Conservation (phyloP, 108 stramenopile genomes). For the Nitzschia inconspicua region DNA sequence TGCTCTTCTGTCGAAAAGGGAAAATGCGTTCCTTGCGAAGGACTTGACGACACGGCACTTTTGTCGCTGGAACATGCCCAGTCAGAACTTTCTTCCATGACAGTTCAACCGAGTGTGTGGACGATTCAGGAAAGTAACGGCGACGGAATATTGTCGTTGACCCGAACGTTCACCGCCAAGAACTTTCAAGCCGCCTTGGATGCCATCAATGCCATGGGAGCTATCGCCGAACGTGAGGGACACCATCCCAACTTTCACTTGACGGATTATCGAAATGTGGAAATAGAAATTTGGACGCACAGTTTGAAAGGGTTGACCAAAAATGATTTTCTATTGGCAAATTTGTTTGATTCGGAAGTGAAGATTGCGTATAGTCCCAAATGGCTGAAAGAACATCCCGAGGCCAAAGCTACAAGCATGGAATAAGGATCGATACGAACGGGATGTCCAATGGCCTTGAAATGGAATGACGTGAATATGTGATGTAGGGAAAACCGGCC, state of each 20-base stretch:
- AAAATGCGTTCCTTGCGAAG: slow-evolving; percentile 65
- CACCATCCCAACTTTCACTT: slow-evolving; percentile 96
- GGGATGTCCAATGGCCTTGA: no score
- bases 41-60: slow-evolving; percentile 51
- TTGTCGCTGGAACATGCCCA: slow-evolving; percentile 37
- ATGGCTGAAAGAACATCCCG: slow-evolving; percentile 75
- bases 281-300: slow-evolving; percentile 82
- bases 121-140: slow-evolving; percentile 23
- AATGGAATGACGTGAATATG: no score
- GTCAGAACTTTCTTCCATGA: slow-evolving; percentile 17
- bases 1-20: slow-evolving; percentile 5
- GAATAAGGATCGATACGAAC: no score
- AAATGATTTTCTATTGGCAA: slow-evolving; percentile 83
- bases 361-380: slow-evolving; percentile 79
- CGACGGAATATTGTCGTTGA: slow-evolving; percentile 18
- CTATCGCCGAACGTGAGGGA: slow-evolving; percentile 66
- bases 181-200: slow-evolving; percentile 78
- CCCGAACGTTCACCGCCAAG: slow-evolving; percentile 43
- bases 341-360: slow-evolving; percentile 55
- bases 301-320: slow-evolving; percentile 71
- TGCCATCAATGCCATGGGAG: slow-evolving; percentile 74
- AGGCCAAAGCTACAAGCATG: no score
- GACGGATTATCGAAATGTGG: slow-evolving; percentile 82
- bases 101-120: neutral
- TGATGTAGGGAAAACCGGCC: no score